Evolutionary conservation across 1,284 basidiomycete species (phyloP), one percentile per base, ranked within the genome.

Genomic region (Ceratobasidium sp.): DNA sequence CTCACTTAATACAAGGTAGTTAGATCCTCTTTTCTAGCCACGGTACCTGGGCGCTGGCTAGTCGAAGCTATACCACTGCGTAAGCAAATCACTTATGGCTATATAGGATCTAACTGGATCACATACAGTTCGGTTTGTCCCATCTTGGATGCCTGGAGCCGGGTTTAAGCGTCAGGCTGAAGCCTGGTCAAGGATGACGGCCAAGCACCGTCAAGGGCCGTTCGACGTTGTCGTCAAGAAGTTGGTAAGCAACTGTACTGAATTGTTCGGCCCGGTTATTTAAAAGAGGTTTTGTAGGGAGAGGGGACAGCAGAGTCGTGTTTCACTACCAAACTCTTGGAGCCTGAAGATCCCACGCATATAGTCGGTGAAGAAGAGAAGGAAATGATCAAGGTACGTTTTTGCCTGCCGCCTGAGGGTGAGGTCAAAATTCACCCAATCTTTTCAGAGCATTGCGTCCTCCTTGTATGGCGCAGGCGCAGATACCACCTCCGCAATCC

Each of bases 401-500:
- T 19, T 19, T 22, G 6, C 19, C 31, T 6, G 31, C 6, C 6
- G 31, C 31, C 31, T 34, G 6, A 34, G 31, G 2, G 31, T 2
- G 6, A 34, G 31, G 3, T 34, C 31, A 34, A 34, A 34, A 34
- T 2, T 34, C 6, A 34, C 2, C 31, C 31, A 34, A 2, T 34
- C 2, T 34, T 31, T 16, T 22, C 13, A 64, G 62, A 41, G 24
- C 29, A 24, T 64, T 7, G 62, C 62, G 16, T 64, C 62, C 1
- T 14, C 39, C 24, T 24, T 66, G 29, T 66, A 66, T n/a, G 64
- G 46, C 27, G 64, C 43, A 7, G 48, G 48, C 4, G 64, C 27
- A 37, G 78, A 79, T 65, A 78, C 78, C 7, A 77, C 77, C 11
- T 68, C 66, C 29, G 63, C 73, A 48, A 71, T 75, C 39, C 68